These are phyloP conservation scores for Blastocystis sp. DNA, from an alignment of 352 stramenopile genomes.

Conservation along the genomic window DNA sequence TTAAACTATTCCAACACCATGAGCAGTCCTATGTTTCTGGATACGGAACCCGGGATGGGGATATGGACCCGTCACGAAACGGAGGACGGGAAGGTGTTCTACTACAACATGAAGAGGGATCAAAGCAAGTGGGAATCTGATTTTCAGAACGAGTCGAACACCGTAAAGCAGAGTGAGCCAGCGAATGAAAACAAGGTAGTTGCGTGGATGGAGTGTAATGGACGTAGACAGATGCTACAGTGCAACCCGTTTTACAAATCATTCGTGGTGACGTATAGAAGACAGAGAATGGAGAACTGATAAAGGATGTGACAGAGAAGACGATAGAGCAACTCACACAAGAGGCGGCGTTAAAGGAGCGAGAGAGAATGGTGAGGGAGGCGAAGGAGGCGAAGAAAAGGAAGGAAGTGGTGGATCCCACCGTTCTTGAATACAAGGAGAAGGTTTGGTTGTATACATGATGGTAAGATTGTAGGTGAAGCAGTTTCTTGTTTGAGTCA, in stretches of 20 bases:
- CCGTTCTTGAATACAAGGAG: conserved; percentile 14
- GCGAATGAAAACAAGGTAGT: not conserved
- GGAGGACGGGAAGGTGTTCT: conserved; percentile 45
- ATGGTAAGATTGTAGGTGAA: conserved; percentile 17
- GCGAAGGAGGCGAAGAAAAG: conserved; percentile 24
- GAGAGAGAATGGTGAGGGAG: conserved; percentile 14
- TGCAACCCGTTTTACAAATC: no score
- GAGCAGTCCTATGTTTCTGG: conserved; percentile 30
- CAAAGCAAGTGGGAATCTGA: conserved; percentile 59
- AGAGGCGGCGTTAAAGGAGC: conserved; percentile 38
- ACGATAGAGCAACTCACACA: conserved; percentile 18
- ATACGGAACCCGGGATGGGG: conserved; percentile 34
- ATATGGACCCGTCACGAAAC: conserved; percentile 48
- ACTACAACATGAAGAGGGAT: conserved; percentile 65
- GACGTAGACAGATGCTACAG: no score
- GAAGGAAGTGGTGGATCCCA: conserved; percentile 3
- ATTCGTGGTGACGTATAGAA: not conserved
- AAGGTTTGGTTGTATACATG: not conserved
- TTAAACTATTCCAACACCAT: conserved; percentile 1
- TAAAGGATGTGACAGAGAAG: not conserved
- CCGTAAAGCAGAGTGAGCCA: no score
- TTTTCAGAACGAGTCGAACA: not conserved
- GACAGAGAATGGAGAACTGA: not conserved
- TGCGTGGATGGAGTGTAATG: no score
- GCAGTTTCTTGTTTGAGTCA: conserved; percentile 4